These are phyloP conservation scores for Fusarium pseudonygamai DNA, from an alignment of 2,329 filamentous ascomycete species.

Conservation along the genomic window DNA sequence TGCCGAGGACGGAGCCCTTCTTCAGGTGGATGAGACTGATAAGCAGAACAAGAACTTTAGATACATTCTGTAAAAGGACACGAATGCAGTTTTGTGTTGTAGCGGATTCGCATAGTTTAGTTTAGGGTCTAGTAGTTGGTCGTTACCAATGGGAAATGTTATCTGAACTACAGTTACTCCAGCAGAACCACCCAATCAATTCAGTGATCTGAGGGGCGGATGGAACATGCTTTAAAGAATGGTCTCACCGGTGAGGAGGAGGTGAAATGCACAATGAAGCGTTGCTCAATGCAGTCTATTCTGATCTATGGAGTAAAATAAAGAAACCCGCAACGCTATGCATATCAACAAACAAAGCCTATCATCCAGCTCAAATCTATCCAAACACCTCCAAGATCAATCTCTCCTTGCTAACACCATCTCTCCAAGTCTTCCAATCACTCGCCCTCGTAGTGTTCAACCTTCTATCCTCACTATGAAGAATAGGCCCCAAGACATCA, in stretches of 20 bases:
- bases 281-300: neutral
- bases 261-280: fast-evolving
- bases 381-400: conserved; percentile 14
- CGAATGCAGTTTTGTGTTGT: fast-evolving
- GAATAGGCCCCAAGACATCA: conserved; percentile 1
- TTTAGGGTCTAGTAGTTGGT: neutral
- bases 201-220: fast-evolving
- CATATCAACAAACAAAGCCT: neutral
- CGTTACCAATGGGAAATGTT: fast-evolving
- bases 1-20: neutral
- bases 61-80: neutral
- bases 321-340: too few species aligned
- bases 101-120: neutral
- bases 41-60: conserved; percentile 6
- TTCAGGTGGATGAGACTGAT: conserved; percentile 9
- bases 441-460: neutral
- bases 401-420: neutral
- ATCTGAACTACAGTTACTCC: fast-evolving
- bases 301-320: neutral
- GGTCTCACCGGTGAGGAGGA: fast-evolving
- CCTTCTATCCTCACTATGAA: neutral
- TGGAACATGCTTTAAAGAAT: fast-evolving
- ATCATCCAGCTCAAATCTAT: neutral
- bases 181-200: fast-evolving
- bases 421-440: neutral